Conservation (phyloP, 768 basidiomycete species). For the Leccinellum rugosiceps region DNA sequence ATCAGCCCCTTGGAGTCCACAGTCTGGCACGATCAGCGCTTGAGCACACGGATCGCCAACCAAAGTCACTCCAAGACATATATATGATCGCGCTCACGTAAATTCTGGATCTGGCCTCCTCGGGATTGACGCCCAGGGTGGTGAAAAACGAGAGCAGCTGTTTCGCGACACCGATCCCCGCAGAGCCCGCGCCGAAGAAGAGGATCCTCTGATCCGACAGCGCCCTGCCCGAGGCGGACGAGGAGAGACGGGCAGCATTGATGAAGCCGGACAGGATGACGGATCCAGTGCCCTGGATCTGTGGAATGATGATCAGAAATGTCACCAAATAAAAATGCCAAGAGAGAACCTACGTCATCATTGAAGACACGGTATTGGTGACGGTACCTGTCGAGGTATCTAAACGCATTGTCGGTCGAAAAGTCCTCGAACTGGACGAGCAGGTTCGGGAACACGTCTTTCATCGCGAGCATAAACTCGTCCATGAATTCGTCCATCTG, state of each 20-base stretch:
- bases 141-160: slow-evolving; percentile 48
- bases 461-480: slow-evolving; percentile 70
- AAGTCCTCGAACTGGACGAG: slow-evolving; percentile 79
- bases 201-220: slow-evolving; percentile 52
- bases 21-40: slow-evolving; percentile 38
- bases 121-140: slow-evolving; percentile 53
- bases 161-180: slow-evolving; percentile 54
- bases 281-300: slow-evolving; percentile 73
- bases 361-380: slow-evolving; percentile 61
- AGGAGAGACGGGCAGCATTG: slow-evolving; percentile 64
- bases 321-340: not conserved
- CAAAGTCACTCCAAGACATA: not conserved
- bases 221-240: slow-evolving; percentile 39
- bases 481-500: slow-evolving; percentile 75
- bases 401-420: slow-evolving; percentile 76
- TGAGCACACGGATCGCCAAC: slow-evolving; percentile 10
- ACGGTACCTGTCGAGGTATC: slow-evolving; percentile 63
- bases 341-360: slow-evolving; percentile 55
- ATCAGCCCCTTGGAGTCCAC: slow-evolving; percentile 79
- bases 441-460: slow-evolving; percentile 59
- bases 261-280: slow-evolving; percentile 75
- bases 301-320: not conserved
- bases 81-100: slow-evolving; percentile 45
- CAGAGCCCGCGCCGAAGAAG: slow-evolving; percentile 55
- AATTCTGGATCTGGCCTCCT: slow-evolving; percentile 64